These are phyloP conservation scores for Xylaria palmicola DNA, from an alignment of 495 filamentous ascomycete species.

Conservation along the genomic window DNA sequence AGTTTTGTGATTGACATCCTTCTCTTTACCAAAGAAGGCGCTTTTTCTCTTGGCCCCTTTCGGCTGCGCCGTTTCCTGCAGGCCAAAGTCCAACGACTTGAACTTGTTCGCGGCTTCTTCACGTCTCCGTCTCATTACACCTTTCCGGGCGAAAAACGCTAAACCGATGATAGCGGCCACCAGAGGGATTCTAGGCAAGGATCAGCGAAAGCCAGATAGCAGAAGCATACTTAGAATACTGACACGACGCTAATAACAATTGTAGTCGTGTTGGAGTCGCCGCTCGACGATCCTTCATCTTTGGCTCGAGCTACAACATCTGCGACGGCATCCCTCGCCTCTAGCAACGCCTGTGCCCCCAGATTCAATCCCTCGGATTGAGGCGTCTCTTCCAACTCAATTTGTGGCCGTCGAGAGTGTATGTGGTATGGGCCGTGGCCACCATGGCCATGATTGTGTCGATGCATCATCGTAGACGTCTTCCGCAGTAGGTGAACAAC, in stretches of 20 bases:
- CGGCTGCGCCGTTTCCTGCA: conserved; percentile 51
- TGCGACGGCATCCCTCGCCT: conserved; percentile 13
- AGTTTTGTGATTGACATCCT: conserved; percentile 50
- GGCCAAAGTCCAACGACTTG: conserved; percentile 90
- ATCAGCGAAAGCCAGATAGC: conserved; percentile 28
- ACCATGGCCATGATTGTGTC: conserved; percentile 22
- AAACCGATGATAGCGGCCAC: conserved; percentile 65
- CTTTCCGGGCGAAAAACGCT: conserved; percentile 73
- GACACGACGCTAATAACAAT: conserved; percentile 83
- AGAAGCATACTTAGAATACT: conserved; percentile 38
- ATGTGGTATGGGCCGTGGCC: conserved; percentile 22
- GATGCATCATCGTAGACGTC: conserved; percentile 8
- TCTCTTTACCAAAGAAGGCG: conserved; percentile 46
- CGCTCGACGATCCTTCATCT: conserved; percentile 51
- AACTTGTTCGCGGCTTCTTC: conserved; percentile 89
- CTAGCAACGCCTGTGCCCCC: not conserved
- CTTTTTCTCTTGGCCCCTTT: conserved; percentile 45
- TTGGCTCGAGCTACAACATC: conserved; percentile 25
- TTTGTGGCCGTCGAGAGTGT: conserved; percentile 17
- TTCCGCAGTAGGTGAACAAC: not conserved
- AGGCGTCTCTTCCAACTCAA: conserved; percentile 9
- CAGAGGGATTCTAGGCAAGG: conserved; percentile 67
- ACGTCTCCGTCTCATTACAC: conserved; percentile 64
- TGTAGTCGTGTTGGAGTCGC: conserved; percentile 57
- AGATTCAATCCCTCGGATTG: conserved; percentile 10